These are phyloP conservation scores for Limonomyces culmigenus DNA, from an alignment of 1,284 basidiomycete species.

Conservation along the genomic window DNA sequence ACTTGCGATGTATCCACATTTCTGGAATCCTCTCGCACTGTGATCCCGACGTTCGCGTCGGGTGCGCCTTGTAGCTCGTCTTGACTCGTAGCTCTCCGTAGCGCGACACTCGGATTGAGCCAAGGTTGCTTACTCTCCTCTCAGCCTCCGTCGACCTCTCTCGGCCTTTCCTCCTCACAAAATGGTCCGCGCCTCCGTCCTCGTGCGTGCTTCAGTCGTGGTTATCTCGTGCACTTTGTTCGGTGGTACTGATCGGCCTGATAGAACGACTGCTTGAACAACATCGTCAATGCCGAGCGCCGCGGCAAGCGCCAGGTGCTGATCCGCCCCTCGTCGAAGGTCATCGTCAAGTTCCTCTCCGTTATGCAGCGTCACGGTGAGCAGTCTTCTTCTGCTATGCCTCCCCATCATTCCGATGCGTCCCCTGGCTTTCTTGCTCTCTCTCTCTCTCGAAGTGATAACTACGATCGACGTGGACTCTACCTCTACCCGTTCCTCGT, in stretches of 20 bases:
- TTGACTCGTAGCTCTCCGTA: constrained; percentile 67
- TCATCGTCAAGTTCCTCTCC: constrained; percentile 88
- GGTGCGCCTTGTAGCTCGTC: constrained; percentile 26
- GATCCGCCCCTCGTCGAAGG: constrained; percentile 89
- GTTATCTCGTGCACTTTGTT: constrained; percentile 1
- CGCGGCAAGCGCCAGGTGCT: constrained; percentile 97
- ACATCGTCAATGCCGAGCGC: constrained; percentile 96
- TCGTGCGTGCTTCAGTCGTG: constrained; percentile 30
- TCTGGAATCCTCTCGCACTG: too few species aligned
- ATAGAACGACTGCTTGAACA: constrained; percentile 88
- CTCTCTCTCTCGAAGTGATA: constrained; percentile 38
- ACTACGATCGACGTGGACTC: constrained; percentile 47
- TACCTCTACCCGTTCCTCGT: constrained; percentile 40
- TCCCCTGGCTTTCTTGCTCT: constrained; percentile 5
- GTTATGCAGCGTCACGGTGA: constrained; percentile 97
- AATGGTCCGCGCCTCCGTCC: constrained; percentile 78
- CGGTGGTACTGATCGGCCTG: too few species aligned
- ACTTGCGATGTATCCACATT: too few species aligned
- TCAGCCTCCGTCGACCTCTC: constrained; percentile 11
- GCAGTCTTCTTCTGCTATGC: constrained; percentile 15
- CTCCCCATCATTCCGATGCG: constrained; percentile 2
- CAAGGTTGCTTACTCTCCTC: constrained; percentile 19
- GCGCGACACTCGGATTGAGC: constrained; percentile 72
- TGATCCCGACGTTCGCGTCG: constrained; percentile 10
- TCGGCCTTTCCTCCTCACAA: constrained; percentile 13